Evolutionary conservation across 345 rosid genomes (phyloP).

Genomic region (Populus nigra): DNA sequence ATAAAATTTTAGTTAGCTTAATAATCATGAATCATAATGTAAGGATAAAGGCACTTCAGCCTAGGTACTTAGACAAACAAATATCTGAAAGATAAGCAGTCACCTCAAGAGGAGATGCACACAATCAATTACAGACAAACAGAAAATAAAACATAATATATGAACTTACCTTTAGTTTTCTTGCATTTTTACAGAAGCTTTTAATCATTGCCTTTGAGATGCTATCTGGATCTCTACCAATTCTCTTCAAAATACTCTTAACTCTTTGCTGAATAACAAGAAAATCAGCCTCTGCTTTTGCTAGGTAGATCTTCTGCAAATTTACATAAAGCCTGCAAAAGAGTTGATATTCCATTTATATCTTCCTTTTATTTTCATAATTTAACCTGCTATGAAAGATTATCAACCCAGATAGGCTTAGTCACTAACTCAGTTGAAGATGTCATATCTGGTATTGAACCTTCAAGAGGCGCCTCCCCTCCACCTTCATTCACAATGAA

Average conservation of each 20-base stretch:
- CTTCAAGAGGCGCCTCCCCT: slow-evolving; percentile 95
- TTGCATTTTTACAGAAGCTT: slow-evolving; percentile 82
- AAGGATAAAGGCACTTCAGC: no score
- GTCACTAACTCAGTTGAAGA: slow-evolving; percentile 92
- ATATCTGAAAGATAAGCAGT: no score
- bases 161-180: slow-evolving; percentile 75
- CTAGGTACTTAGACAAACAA: no score
- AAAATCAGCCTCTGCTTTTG: slow-evolving; percentile 92
- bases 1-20: no score
- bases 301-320: slow-evolving; percentile 85
- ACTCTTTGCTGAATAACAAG: slow-evolving; percentile 66
- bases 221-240: slow-evolving; percentile 68
- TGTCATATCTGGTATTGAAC: slow-evolving; percentile 98
- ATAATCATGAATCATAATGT: no score
- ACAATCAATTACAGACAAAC: no score
- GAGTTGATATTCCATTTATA: slow-evolving; percentile 1
- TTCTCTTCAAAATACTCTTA: slow-evolving; percentile 58
- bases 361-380: no score
- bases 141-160: not conserved
- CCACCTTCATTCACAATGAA: slow-evolving; percentile 82
- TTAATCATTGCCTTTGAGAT: slow-evolving; percentile 64
- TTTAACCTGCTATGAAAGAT: no score
- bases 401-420: no score
- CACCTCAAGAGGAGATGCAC: no score
- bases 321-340: slow-evolving; percentile 72